Conservation (phyloP, 345 rosid species). For the Nephelium lappaceum region DNA sequence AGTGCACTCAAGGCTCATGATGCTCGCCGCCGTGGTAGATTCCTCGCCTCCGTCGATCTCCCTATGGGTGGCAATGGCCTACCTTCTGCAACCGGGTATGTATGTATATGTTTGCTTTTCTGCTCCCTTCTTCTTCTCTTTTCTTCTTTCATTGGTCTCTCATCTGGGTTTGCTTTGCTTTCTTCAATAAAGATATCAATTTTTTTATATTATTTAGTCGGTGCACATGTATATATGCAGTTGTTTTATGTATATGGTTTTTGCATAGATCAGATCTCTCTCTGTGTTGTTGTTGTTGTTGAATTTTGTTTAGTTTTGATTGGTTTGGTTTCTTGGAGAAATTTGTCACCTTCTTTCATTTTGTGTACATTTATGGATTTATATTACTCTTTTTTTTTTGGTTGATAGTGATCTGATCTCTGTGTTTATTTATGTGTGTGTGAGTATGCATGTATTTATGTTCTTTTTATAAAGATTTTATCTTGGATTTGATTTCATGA, state of each 20-base stretch:
- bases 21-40: conserved; percentile 63
- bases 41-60: conserved; percentile 62
- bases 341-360: not conserved
- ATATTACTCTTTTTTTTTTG: not conserved
- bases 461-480: not conserved
- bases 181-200: not conserved
- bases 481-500: not conserved
- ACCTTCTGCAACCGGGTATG: conserved; percentile 74
- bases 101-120: not conserved
- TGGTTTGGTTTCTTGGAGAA: not conserved
- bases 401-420: not conserved
- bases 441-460: not conserved
- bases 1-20: conserved; percentile 67
- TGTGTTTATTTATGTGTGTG: not conserved
- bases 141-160: not conserved
- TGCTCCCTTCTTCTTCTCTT: too few species aligned
- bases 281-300: not conserved
- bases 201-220: too few species aligned
- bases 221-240: not conserved
- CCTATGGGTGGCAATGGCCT: conserved; percentile 79
- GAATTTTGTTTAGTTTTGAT: not conserved
- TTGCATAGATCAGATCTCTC: not conserved
- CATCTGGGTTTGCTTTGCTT: not conserved
- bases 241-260: not conserved
- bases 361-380: too few species aligned